A percentile compares a stretch with the other conserved stretches of the same genome.
Conservation (phyloP, 495 filamentous ascomycete genomes). For the Letharia columbiana region DNA sequence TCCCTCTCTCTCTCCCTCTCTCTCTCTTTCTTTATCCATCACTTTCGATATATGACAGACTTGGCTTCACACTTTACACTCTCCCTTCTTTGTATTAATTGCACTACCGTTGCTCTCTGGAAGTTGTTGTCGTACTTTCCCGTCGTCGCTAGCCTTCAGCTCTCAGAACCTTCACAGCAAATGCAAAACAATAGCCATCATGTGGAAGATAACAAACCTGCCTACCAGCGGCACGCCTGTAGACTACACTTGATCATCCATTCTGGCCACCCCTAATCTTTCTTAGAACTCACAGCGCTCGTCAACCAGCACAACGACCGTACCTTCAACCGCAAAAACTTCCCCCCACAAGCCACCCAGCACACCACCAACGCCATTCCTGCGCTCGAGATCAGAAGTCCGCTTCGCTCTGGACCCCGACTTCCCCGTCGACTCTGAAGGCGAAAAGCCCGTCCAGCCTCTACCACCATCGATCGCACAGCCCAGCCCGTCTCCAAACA, state of each 20-base stretch:
- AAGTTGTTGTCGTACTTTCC: neutral
- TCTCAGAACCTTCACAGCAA: neutral
- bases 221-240: neutral
- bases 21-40: neutral
- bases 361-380: neutral
- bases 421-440: neutral
- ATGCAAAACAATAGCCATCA: neutral
- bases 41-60: neutral
- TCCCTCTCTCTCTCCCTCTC: neutral
- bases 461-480: neutral
- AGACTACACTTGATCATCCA: neutral
- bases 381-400: neutral
- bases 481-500: neutral
- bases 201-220: neutral
- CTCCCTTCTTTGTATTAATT: neutral
- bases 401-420: neutral
- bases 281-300: neutral
- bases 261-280: neutral
- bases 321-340: neutral
- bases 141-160: neutral
- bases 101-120: too few relatives aligned
- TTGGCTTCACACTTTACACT: neutral
- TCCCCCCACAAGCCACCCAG: neutral
- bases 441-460: neutral
- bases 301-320: neutral